Evolutionary conservation across 768 basidiomycete species (phyloP).

Genomic region (Lactifluus pinguis): DNA sequence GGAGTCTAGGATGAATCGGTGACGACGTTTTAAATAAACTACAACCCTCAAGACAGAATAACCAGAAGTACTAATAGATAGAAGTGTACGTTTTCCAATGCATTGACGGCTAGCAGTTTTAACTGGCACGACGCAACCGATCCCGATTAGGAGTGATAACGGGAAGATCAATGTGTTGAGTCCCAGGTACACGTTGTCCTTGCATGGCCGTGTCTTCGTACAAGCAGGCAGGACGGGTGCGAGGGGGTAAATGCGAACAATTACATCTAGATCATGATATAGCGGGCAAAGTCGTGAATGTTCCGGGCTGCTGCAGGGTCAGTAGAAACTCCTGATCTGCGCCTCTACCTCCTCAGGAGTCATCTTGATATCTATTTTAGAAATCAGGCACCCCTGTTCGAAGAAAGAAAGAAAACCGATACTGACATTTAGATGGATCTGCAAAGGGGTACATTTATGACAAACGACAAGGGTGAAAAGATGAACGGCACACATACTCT

Average conservation of each 20-base stretch:
- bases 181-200: background rate
- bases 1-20: too few relatives aligned
- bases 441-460: background rate
- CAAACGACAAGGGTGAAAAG: background rate
- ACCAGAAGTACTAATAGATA: too few relatives aligned
- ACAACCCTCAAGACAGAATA: too few relatives aligned
- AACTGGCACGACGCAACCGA: too few relatives aligned
- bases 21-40: too few relatives aligned
- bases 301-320: background rate
- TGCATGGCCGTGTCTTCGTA: background rate
- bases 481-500: conserved; percentile 42
- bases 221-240: background rate
- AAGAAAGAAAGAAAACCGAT: background rate
- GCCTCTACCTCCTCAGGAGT: conserved; percentile 65
- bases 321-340: conserved; percentile 58
- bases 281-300: too few relatives aligned
- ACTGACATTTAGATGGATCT: conserved; percentile 70
- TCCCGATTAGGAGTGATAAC: too few relatives aligned
- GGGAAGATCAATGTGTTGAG: too few relatives aligned
- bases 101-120: too few relatives aligned
- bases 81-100: too few relatives aligned
- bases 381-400: background rate
- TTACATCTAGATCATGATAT: background rate
- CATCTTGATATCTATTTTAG: conserved; percentile 61
- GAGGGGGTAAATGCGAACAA: background rate